Evolutionary conservation across 768 basidiomycete species (phyloP).

Genomic region (Lyophyllum semitale): DNA sequence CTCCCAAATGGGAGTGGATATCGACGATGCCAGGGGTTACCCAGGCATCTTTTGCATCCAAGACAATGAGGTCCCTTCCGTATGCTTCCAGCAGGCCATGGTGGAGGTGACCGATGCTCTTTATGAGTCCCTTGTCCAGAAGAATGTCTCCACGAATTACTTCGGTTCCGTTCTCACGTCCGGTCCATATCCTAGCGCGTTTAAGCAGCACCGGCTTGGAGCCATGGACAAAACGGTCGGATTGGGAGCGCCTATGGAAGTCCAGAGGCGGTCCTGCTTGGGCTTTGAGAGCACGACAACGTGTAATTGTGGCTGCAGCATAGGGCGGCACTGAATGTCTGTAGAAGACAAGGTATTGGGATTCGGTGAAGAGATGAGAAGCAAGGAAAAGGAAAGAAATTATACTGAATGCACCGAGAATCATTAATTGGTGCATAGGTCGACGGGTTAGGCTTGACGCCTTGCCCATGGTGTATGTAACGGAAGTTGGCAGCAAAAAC

Average conservation of each 20-base stretch:
- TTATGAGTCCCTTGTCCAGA: slow-evolving; percentile 69
- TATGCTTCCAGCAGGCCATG: slow-evolving; percentile 25
- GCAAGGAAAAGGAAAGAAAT: slow-evolving; percentile 4
- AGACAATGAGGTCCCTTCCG: slow-evolving; percentile 41
- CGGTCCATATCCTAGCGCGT: slow-evolving; percentile 87
- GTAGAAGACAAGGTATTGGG: neutral
- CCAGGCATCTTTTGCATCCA: slow-evolving; percentile 74
- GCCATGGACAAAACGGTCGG: slow-evolving; percentile 67
- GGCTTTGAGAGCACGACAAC: slow-evolving; percentile 44
- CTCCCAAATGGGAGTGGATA: slow-evolving; percentile 69
- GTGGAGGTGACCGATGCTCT: slow-evolving; percentile 53
- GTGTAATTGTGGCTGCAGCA: slow-evolving; percentile 33
- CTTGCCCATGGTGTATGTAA: neutral
- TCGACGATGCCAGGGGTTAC: slow-evolving; percentile 77
- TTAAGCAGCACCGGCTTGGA: slow-evolving; percentile 65
- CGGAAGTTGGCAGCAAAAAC: neutral
- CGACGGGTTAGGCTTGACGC: neutral
- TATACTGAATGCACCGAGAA: slow-evolving; percentile 5
- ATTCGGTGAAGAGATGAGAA: neutral
- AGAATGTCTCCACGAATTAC: slow-evolving; percentile 68
- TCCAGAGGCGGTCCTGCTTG: slow-evolving; percentile 44
- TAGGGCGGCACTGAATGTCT: slow-evolving; percentile 18
- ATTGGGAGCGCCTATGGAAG: slow-evolving; percentile 51
- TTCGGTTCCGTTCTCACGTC: slow-evolving; percentile 64
- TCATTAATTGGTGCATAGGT: neutral